These are phyloP conservation scores for Fusarium sp. DNA, from an alignment of 2,329 filamentous ascomycete species.

Conservation along the genomic window DNA sequence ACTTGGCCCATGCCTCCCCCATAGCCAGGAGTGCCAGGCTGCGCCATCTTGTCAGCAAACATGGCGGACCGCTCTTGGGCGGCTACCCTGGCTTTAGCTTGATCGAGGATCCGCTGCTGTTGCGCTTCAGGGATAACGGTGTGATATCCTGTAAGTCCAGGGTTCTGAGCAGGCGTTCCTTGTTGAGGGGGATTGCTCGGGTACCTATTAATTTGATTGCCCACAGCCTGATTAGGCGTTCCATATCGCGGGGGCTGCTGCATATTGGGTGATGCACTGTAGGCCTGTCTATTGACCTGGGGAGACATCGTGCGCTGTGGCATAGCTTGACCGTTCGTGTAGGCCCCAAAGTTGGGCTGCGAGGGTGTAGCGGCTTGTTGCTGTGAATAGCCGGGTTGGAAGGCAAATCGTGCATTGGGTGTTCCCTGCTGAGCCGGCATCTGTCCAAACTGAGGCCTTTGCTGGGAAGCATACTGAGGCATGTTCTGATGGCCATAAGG, in stretches of 20 bases:
- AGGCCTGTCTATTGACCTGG: constrained; percentile 53
- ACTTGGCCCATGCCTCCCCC: constrained; percentile 40
- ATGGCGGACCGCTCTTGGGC: constrained; percentile 57
- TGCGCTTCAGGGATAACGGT: constrained; percentile 62
- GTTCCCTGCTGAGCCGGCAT: constrained; percentile 55
- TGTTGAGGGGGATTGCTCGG: constrained; percentile 48
- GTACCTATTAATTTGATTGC: constrained; percentile 48
- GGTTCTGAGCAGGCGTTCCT: constrained; percentile 48
- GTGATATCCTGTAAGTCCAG: constrained; percentile 58
- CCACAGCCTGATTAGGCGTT: constrained; percentile 46
- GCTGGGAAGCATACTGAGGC: constrained; percentile 60
- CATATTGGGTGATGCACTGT: constrained; percentile 54
- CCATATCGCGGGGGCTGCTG: constrained; percentile 50
- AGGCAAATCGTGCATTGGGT: constrained; percentile 57
- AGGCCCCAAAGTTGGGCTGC: constrained; percentile 52
- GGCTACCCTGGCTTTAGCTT: constrained; percentile 60
- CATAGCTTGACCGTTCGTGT: constrained; percentile 58
- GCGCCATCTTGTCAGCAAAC: constrained; percentile 57
- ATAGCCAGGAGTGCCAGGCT: constrained; percentile 56
- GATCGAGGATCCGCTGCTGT: constrained; percentile 62
- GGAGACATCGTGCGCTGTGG: constrained; percentile 58
- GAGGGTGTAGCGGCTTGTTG: constrained; percentile 52
- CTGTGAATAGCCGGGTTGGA: constrained; percentile 52
- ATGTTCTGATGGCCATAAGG: constrained; percentile 64
- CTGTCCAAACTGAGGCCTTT: constrained; percentile 56